Base-by-base conservation (phyloP, 352 stramenopile species). In the Globisporangium cylindrosporum region DNA sequence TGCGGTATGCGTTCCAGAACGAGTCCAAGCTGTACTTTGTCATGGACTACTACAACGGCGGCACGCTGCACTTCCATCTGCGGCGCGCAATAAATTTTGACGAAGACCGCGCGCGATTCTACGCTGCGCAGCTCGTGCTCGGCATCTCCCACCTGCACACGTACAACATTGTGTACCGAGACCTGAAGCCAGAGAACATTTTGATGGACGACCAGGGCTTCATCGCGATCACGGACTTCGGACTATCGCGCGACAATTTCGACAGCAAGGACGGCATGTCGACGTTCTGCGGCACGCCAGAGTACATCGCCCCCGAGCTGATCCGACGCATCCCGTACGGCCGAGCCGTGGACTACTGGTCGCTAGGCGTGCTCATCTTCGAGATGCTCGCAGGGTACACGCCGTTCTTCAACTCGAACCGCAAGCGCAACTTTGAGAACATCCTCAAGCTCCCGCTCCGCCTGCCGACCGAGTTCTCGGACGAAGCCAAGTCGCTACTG, bases 231-330 rank as follows among this genome's bases (percentile, higher is more conserved):
- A 94, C 89, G 5, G 90, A 97, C 62, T 95, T 97, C 68, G 90
- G 90, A n/a, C 72, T 96, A 7, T 94, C 87, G 9, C 83, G 87
- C 51, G 87, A 94, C 67, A 81, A 84, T 38, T 79, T 92, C 15
- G 87, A 92, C 62, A 86, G 82, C 56, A 93, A 90, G 58, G 84
- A 93, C 55, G 84, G 84, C 20, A 76, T 93, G 66, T 78, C 90
- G 59, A 97, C 88, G 0, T 94, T 93, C 67, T 98, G 93, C 61
- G 93, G 94, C 9, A 98, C 94, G 57, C 94, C 94, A 24, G 94
- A 97, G 75, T 98, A 98, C 78, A 96, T 97, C 64, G 92, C 92
- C 20, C 91, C 93, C 0, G 93, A 98, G 71, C 77, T 95, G 8
- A 90, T 95, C 64, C 84, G 82, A 3, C 80, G 82, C 24, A 71